Conservation (phyloP, 2,329 filamentous ascomycete genomes). For the Alternaria gansuensis region DNA sequence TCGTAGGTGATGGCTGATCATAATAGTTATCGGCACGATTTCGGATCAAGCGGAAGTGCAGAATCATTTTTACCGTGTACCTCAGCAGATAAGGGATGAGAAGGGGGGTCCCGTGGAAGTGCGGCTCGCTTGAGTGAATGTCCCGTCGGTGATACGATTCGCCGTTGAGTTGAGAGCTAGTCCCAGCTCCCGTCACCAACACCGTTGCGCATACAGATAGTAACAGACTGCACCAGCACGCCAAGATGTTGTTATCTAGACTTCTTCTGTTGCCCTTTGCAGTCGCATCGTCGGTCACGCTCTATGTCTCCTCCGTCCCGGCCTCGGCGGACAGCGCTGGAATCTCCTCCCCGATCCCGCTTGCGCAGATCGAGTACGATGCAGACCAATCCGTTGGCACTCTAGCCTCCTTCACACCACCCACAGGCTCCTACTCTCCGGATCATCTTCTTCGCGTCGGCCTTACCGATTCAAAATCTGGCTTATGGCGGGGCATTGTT, state of each 20-base stretch:
- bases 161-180: conserved; percentile 17
- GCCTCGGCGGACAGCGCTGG: conserved; percentile 65
- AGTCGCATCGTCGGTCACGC: conserved; percentile 50
- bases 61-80: conserved; percentile 8
- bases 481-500: conserved; percentile 57
- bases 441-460: conserved; percentile 57
- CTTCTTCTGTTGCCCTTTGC: conserved; percentile 51
- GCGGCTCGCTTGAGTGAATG: conserved; percentile 18
- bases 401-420: conserved; percentile 49
- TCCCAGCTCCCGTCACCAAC: conserved; percentile 23
- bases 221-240: conserved; percentile 9
- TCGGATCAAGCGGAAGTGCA: conserved; percentile 18
- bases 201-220: conserved; percentile 14
- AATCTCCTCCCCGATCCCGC: conserved; percentile 50
- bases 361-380: conserved; percentile 57
- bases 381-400: conserved; percentile 49
- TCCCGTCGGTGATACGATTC: conserved; percentile 28
- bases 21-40: conserved; percentile 13
- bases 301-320: conserved; percentile 76
- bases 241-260: conserved; percentile 51
- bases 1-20: conserved; percentile 19
- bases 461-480: conserved; percentile 51
- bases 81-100: conserved; percentile 5
- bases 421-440: conserved; percentile 43
- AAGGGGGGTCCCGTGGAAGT: neutral